phyloP scores from a whole-genome alignment of 129 eudicot species.

The Flaveria robusta region DNA sequence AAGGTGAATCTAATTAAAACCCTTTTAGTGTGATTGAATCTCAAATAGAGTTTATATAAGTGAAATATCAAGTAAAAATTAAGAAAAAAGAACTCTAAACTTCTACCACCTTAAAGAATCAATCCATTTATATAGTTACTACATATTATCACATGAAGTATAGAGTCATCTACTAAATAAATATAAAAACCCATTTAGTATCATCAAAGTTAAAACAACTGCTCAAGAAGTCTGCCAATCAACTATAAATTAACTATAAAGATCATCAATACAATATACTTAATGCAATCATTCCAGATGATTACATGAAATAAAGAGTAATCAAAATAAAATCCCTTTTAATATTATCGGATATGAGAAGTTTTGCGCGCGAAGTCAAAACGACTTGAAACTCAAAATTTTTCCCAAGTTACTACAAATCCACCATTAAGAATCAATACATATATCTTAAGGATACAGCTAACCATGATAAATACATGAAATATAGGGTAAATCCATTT shows the following conservation, averaged over 20 bases:
- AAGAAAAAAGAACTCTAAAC: background rate
- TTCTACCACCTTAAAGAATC: background rate
- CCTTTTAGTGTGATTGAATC: background rate
- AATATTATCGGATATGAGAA: too few species aligned
- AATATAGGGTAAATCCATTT: too few species aligned
- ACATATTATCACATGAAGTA: background rate
- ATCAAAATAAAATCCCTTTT: too few species aligned
- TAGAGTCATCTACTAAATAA: too few species aligned
- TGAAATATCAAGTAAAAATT: background rate
- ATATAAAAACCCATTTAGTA: background rate
- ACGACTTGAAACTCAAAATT: background rate
- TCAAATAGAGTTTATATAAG: background rate
- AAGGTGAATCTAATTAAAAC: background rate
- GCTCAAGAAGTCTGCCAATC: too few species aligned
- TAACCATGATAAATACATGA: too few species aligned
- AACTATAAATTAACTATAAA: too few species aligned
- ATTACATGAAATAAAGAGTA: too few species aligned
- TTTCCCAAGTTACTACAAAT: conserved; percentile 3
- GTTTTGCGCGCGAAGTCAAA: background rate
- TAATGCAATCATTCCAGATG: too few species aligned
- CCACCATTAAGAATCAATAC: background rate
- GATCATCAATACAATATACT: too few species aligned
- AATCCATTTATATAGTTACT: background rate
- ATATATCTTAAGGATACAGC: background rate
- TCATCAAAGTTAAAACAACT: too few species aligned